Evolutionary conservation across 2,329 filamentous ascomycete species (phyloP), one percentile per base, ranked within the genome.

Genomic region (Colletotrichum lini): DNA sequence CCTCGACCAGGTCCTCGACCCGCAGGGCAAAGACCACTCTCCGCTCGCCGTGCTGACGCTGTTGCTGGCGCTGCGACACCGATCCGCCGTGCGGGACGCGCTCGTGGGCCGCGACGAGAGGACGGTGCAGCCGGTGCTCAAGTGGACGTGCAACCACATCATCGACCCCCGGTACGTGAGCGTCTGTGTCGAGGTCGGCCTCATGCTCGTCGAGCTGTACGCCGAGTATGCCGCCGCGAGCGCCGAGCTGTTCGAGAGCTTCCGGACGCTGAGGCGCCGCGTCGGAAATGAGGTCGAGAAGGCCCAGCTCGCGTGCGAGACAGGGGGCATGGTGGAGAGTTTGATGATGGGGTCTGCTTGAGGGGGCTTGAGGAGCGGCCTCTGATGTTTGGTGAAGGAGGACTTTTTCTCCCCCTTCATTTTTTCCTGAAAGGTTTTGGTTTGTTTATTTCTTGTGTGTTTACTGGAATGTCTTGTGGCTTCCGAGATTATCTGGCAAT

Each of bases 161-260:
- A 88, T 91, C 49, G 93, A 98, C 79, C 94, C 96, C 44, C 90
- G 94, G 66, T 93, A 96, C 79, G 91, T 96, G 58, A 88, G 88
- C 72, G 84, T 98, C 44, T 95, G 94, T 77, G 93, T 95, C 30
- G 96, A 98, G 80, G 90, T 96, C 26, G 92, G 92, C 18, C 88
- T 97, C 77, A 87, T 95, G 70, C 85, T 98, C 45, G 84, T 98
- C 23, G 96, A 99, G 78, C 85, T 98, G 47, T 99, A 98, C 80
- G 91, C 93, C 40, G 92, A 94, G 79, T 93, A 94, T 75, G 87
- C 95, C 30, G 93, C 90, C 2, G 90, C 91, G 60, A 95, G 92
- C 45, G 86, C 89, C 8, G 91, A 93, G 79, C 88, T 98, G 67
- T 91, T 94, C 72, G 86, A 86, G 60, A 87, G 91, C 59, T 91